Base-by-base conservation (phyloP, 768 basidiomycete genomes). In the Lentinula boryana region DNA sequence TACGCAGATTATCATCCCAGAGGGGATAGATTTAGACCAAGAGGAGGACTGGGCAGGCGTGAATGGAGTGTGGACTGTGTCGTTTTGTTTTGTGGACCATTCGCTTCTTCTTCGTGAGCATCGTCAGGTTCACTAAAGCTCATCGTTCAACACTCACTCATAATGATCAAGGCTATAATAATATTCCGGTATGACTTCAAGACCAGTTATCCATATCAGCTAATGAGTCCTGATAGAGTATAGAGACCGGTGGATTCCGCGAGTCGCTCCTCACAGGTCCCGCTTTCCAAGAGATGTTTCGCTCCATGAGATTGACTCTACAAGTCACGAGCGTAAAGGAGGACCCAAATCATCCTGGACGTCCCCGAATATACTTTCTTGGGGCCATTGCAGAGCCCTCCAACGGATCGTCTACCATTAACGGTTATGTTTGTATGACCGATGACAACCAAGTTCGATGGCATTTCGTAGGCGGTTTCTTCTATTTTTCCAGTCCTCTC, bases 21-120 rank as follows among this genome's bases (percentile, higher is more conserved):
- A 65, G 1, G 76, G 68, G 1, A 41, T 79, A 51, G 68, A 77
- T 59, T 62, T 78, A 54, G 70, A 74, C 44, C 65, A 69, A 46
- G 74, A 71, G 55, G 61, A 65, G 48, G 85, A 87, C 68, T 86
- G 85, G 85, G 84, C 80, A 1, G 83, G 84, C 2, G 70, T 89
- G 0, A 74, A 75, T 35, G 88, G 88, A 0, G 35, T 70, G 15
- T 90, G 88, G 88, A 71, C 74, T 4, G 78, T 84, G 12, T 78
- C 81, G n/a, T 89, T 88, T 66, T 84, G 81, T 56, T 90, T 87
- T 66, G 79, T 81, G 56, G 87, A 90, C 68, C 87, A 90, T 66
- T 72, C 85, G 5, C 85, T 85, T 51, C 76, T 90, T 40, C 65
- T 87, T 44, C 71, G 87, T 89, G 66, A 69, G 86, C 74, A 13